phyloP scores from a whole-genome alignment of 2,329 filamentous ascomycete genomes.

The Aspergillus sp. region DNA sequence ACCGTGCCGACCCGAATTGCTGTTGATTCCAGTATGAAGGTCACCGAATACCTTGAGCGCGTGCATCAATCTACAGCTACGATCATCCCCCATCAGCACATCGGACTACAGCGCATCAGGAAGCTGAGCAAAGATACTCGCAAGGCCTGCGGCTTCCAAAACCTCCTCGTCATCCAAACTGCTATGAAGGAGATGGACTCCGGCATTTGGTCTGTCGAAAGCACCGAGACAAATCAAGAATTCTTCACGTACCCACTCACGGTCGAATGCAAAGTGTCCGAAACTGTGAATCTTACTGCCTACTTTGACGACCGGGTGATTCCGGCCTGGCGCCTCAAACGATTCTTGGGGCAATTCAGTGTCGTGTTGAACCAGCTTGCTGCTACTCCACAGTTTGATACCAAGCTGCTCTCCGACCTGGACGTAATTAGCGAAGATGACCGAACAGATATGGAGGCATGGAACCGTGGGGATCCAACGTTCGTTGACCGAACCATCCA shows the following conservation, averaged over 20 bases:
- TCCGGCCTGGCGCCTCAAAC: conserved; percentile 53
- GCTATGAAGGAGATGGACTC: conserved; percentile 25
- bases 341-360: conserved; percentile 54
- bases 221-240: conserved; percentile 50
- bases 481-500: conserved; percentile 31
- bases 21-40: conserved; percentile 36
- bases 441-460: conserved; percentile 29
- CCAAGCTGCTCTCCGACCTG: conserved; percentile 32
- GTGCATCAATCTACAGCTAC: conserved; percentile 58
- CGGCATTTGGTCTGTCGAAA: conserved; percentile 25
- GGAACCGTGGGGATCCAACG: conserved; percentile 29
- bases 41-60: conserved; percentile 53
- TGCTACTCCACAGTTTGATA: conserved; percentile 19
- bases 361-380: background rate
- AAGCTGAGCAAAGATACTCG: conserved; percentile 49
- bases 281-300: conserved; percentile 60
- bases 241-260: conserved; percentile 63
- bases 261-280: conserved; percentile 60
- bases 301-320: conserved; percentile 66
- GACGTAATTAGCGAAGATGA: conserved; percentile 25
- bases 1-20: conserved; percentile 41
- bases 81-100: conserved; percentile 65
- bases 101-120: conserved; percentile 54
- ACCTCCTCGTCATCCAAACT: conserved; percentile 46
- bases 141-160: conserved; percentile 47